Percentiles rank a stretch among this genome's conserved stretches.
Evolutionary conservation across 371 early-diverging fungal genomes (phyloP).

Genomic region (Vairimorpha apis): DNA sequence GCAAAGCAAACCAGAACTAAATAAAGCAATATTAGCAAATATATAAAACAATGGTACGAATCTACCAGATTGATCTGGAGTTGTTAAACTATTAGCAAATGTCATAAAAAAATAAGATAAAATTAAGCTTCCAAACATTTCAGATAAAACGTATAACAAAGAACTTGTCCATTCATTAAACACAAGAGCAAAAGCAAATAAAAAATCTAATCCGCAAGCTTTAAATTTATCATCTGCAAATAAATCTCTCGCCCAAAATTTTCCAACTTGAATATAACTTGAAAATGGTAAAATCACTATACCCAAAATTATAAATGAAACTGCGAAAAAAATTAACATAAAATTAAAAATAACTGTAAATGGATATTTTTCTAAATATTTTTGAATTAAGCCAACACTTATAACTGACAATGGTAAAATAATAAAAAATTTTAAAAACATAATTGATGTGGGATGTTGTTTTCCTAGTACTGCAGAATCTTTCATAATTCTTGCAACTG

Average conservation of each 20-base stretch:
- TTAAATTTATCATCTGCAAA: conserved; percentile 57
- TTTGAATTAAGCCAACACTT: conserved; percentile 48
- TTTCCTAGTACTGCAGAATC: conserved; percentile 53
- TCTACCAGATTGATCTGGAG: conserved; percentile 50
- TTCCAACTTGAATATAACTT: conserved; percentile 43
- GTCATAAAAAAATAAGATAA: conserved; percentile 58
- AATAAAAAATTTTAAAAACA: conserved; percentile 54
- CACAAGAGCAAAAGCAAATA: conserved; percentile 46
- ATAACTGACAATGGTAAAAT: conserved; percentile 50
- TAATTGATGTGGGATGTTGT: conserved; percentile 55
- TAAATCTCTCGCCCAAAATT: conserved; percentile 49
- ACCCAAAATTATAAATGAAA: conserved; percentile 50
- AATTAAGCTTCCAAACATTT: conserved; percentile 58
- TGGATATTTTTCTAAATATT: conserved; percentile 25
- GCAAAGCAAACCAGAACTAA: conserved; percentile 42
- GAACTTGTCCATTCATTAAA: conserved; percentile 58
- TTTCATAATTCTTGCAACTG: conserved; percentile 58
- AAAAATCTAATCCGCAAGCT: conserved; percentile 43
- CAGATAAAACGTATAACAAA: conserved; percentile 52
- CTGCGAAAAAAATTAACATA: conserved; percentile 41
- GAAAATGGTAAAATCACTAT: conserved; percentile 41
- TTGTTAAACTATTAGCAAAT: conserved; percentile 54
- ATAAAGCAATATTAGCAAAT: conserved; percentile 47
- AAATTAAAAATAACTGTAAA: conserved; percentile 32
- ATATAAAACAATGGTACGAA: conserved; percentile 59